phyloP scores from a whole-genome alignment of 768 basidiomycete genomes.

The Tulasnella sp. region DNA sequence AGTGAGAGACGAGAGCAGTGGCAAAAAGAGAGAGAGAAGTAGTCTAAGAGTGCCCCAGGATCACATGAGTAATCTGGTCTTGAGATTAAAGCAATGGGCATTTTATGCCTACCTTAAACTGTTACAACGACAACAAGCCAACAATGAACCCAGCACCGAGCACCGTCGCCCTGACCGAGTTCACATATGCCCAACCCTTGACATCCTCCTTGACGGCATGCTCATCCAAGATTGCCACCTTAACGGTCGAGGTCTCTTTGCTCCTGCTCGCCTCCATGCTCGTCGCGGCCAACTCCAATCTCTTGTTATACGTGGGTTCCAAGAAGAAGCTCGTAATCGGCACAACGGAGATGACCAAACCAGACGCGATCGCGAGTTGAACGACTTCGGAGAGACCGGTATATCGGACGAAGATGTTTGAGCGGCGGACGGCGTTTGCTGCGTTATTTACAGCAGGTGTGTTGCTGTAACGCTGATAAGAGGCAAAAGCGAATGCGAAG shows the following conservation, averaged over 20 bases:
- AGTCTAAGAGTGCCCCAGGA: too few relatives aligned
- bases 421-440: neutral
- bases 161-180: neutral
- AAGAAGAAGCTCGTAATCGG: neutral
- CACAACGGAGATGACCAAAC: neutral
- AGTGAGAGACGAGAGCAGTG: too few relatives aligned
- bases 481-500: neutral
- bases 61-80: too few relatives aligned
- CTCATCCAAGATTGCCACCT: neutral
- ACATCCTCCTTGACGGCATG: neutral
- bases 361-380: neutral
- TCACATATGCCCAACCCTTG: neutral
- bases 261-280: neutral
- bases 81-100: too few relatives aligned
- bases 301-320: constrained; percentile 1
- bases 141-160: neutral
- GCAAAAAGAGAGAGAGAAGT: too few relatives aligned
- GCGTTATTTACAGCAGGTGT: neutral
- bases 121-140: neutral
- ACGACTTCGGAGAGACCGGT: neutral
- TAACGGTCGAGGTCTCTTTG: neutral
- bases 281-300: neutral
- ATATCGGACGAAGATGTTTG: neutral
- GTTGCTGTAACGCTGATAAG: neutral
- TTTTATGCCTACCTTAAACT: too few relatives aligned